Percentiles rank a stretch among this genome's conserved stretches.
Evolutionary conservation across 495 filamentous ascomycete genomes (phyloP).

Genomic region (Penicillium arizonense): DNA sequence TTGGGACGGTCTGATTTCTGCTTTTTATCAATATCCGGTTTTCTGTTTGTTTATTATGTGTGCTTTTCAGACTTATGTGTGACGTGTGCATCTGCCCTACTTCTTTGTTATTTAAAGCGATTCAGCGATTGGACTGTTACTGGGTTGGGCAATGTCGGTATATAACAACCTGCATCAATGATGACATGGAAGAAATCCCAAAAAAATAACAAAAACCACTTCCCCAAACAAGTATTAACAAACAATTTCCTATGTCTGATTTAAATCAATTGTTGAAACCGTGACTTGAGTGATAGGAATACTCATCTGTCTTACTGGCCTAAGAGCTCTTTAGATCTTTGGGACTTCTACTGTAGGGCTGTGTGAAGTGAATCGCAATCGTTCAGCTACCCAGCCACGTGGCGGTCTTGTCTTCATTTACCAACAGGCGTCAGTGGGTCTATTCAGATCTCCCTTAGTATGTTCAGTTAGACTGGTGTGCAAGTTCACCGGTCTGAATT

Average conservation of each 20-base stretch:
- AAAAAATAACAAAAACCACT: not conserved
- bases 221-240: no score
- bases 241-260: no score
- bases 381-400: constrained; percentile 2
- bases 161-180: constrained; percentile 6
- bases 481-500: not conserved
- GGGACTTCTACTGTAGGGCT: not conserved
- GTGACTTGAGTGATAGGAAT: not conserved
- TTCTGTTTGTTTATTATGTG: constrained; percentile 20
- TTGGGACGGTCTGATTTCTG: constrained; percentile 16
- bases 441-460: not conserved
- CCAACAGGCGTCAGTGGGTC: not conserved
- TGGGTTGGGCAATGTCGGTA: constrained; percentile 16
- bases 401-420: not conserved
- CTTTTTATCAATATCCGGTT: constrained; percentile 8
- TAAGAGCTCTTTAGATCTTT: not conserved
- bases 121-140: constrained; percentile 14
- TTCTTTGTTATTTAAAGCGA: constrained; percentile 25
- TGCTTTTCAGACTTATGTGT: constrained; percentile 28
- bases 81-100: constrained; percentile 26
- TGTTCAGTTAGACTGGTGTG: not conserved
- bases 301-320: not conserved
- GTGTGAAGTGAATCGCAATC: not conserved
- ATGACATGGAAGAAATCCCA: constrained; percentile 4
- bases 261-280: no score